These are phyloP conservation scores for Lactifluus volemus DNA, from an alignment of 768 basidiomycete species.

Conservation along the genomic window DNA sequence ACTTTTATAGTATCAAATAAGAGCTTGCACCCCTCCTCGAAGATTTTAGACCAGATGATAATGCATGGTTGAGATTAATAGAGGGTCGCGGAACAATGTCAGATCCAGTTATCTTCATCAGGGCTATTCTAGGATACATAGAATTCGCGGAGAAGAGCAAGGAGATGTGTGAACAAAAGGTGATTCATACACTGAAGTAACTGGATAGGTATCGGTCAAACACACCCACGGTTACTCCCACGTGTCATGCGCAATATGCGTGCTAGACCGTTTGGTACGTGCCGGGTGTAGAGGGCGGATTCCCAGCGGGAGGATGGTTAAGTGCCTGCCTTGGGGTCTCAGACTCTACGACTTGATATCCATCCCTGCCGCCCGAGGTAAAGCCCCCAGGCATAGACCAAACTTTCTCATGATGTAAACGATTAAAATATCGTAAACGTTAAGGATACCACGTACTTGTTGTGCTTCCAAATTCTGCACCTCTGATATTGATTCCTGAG, in stretches of 20 bases:
- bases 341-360: constrained; percentile 30
- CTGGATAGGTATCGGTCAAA: background rate
- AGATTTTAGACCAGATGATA: background rate
- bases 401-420: constrained; percentile 22
- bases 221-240: background rate
- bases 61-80: background rate
- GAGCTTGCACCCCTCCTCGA: too few species aligned
- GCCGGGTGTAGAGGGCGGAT: constrained; percentile 23
- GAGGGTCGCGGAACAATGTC: background rate
- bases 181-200: background rate
- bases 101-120: background rate
- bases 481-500: constrained; percentile 27
- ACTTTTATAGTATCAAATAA: too few species aligned
- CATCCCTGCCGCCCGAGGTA: constrained; percentile 27
- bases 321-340: constrained; percentile 21
- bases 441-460: constrained; percentile 24
- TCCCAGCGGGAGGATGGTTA: constrained; percentile 19
- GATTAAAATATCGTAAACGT: background rate
- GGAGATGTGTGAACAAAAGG: background rate
- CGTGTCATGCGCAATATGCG: background rate
- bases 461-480: constrained; percentile 27
- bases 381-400: constrained; percentile 40
- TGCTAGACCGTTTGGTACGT: constrained; percentile 29
- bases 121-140: background rate
- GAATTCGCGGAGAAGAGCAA: background rate